Conservation (phyloP, 2,329 filamentous ascomycete species). For the Tolypocladium nubicola region DNA sequence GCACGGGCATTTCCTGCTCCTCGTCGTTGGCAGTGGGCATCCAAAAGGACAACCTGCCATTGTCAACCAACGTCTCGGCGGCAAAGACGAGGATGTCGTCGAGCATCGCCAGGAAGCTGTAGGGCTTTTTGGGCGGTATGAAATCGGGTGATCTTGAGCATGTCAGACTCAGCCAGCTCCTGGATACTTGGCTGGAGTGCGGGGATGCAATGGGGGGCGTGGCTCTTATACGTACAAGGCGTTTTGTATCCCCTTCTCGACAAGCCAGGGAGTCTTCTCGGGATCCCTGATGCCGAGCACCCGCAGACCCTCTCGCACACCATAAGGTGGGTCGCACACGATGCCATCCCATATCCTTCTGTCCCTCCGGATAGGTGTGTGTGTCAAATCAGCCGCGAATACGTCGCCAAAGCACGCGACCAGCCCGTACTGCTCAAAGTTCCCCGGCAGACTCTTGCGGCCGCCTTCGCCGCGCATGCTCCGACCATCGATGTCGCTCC, state of each 20-base stretch:
- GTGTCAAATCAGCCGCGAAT: conserved; percentile 80
- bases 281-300: conserved; percentile 72
- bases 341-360: conserved; percentile 74
- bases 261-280: conserved; percentile 44
- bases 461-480: conserved; percentile 66
- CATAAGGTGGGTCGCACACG: conserved; percentile 91
- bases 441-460: conserved; percentile 45
- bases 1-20: conserved; percentile 64
- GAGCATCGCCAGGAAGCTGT: conserved; percentile 83
- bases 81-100: conserved; percentile 84
- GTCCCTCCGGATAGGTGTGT: conserved; percentile 58
- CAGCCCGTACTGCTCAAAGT: conserved; percentile 78
- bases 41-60: conserved; percentile 84
- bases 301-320: conserved; percentile 81
- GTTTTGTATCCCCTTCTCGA: conserved; percentile 58
- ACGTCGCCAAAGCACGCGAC: conserved; percentile 58
- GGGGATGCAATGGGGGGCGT: neutral
- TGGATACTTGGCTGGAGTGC: neutral
- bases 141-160: conserved; percentile 44
- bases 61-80: conserved; percentile 61
- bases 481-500: conserved; percentile 88
- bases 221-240: conserved; percentile 47
- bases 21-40: conserved; percentile 86
- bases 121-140: conserved; percentile 81
- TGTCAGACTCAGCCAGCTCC: conserved; percentile 7